Conservation (phyloP, 2,329 filamentous ascomycete species). For the Penicillium rolfsii region DNA sequence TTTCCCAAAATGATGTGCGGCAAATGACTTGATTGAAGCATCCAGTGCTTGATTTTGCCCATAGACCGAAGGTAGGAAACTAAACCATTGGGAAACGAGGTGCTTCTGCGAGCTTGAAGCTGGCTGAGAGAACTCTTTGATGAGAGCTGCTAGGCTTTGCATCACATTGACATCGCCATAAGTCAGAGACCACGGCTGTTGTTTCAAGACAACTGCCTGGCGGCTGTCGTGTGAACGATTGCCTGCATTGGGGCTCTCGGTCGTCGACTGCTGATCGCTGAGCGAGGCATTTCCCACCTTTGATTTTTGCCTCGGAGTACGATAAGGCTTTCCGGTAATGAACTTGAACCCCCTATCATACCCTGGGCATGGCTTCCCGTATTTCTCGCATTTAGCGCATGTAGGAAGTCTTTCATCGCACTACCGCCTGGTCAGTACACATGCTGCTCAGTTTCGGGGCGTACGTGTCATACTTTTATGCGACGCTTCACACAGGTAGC, state of each 20-base stretch:
- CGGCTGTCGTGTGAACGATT: background rate
- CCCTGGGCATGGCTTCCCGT: constrained; percentile 39
- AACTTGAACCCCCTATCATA: constrained; percentile 42
- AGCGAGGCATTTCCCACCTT: background rate
- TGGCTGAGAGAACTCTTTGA: constrained; percentile 31
- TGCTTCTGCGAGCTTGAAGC: constrained; percentile 22
- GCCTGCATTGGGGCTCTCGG: background rate
- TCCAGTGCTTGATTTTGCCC: constrained; percentile 32
- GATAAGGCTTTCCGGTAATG: constrained; percentile 36
- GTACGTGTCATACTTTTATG: constrained; percentile 28
- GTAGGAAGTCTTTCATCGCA: constrained; percentile 40
- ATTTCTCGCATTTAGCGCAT: constrained; percentile 39
- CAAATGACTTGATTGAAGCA: constrained; percentile 32
- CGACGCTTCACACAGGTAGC: constrained; percentile 33
- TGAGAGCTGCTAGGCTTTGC: constrained; percentile 28
- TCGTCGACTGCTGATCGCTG: background rate
- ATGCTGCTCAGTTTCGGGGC: background rate
- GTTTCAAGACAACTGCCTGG: constrained; percentile 8
- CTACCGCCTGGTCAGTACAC: constrained; percentile 23
- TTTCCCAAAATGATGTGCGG: constrained; percentile 33
- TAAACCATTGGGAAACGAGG: constrained; percentile 29
- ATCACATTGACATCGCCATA: constrained; percentile 27
- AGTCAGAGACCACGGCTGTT: constrained; percentile 1
- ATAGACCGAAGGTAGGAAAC: constrained; percentile 31
- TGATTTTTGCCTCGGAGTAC: constrained; percentile 21